Base-by-base conservation (phyloP, 1,284 basidiomycete species). In the Irpex sp. region DNA sequence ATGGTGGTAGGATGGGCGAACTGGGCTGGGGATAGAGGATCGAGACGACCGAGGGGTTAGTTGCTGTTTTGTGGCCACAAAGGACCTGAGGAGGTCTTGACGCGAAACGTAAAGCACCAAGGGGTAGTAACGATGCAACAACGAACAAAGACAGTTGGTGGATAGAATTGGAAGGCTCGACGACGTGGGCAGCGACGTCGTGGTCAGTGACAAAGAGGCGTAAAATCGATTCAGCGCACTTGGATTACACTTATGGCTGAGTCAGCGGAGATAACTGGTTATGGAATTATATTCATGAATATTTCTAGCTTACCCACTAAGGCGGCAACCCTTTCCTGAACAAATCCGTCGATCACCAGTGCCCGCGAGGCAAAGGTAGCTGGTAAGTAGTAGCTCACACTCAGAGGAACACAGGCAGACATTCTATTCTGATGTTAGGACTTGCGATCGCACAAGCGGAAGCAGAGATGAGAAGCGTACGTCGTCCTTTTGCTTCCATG, bases 1-100 rank as follows among this genome's bases (percentile, higher is more conserved):
- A 83, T 83, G 21, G 33, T 33, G 52, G 52, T 33, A 66, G 67
- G 64, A 66, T 58, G 62, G 67, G 66, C 67, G 67, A 67, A 68
- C 67, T 64, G 64, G 63, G 57, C 62, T 57, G 63, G 59, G 21
- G 55, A 21, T 8, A 19, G 47, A 49, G 63, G 60, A 62, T 59
- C 59, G 62, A 58, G 28, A 51, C 19, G 57, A 60, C 14, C 47
- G 59, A 58, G 23, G 23, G 42, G 52, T 10, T 54, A 33, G 52
- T 10, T 54, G 52, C 8, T 14, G 23, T 8, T 54, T 35, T 54
- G 52, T 54, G 52, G 52, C 52, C 52, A 54, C 52, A 9, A 54
- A 54, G 52, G 52, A 54, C 52, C 52, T 54, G 52, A 54, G 33
- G 10, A 35, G 14, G 12, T 23, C 49, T 51, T 51, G 49, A n/a